These are phyloP conservation scores for Penstemon davidsonii DNA, from an alignment of 257 asterid species.

Conservation along the genomic window DNA sequence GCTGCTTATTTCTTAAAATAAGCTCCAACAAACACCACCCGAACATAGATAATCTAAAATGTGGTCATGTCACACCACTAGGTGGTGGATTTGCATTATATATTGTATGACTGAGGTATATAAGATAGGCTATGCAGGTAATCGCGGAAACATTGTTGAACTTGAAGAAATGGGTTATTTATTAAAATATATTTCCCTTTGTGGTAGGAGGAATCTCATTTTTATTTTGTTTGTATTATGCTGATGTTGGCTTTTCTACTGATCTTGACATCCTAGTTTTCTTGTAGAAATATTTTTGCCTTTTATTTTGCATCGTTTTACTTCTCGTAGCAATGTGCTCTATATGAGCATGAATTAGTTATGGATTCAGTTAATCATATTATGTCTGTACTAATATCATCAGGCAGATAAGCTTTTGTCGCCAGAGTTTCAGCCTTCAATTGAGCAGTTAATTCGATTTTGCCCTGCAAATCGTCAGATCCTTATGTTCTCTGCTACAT, in stretches of 20 bases:
- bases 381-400: conserved; percentile 30
- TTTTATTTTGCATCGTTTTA: background rate
- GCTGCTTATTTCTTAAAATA: too few relatives aligned
- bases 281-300: conserved; percentile 5
- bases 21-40: too few relatives aligned
- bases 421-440: conserved; percentile 89
- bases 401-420: conserved; percentile 96
- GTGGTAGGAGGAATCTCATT: conserved; percentile 10
- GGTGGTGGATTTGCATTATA: background rate
- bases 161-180: conserved; percentile 4
- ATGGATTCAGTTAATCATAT: conserved; percentile 18
- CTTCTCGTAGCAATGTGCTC: conserved; percentile 15
- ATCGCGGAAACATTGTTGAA: conserved; percentile 8
- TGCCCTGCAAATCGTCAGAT: conserved; percentile 74
- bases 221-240: conserved; percentile 15
- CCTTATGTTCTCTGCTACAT: conserved; percentile 90
- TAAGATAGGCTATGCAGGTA: background rate
- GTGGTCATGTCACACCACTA: background rate
- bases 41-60: conserved; percentile 7
- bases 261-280: conserved; percentile 16
- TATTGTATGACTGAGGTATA: background rate
- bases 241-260: conserved; percentile 1
- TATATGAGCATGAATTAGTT: conserved; percentile 16
- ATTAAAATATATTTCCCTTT: conserved; percentile 11
- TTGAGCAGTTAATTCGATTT: conserved; percentile 72